Evolutionary conservation across 768 basidiomycete species (phyloP).

Genomic region (Agaricus sinodeliciosus): DNA sequence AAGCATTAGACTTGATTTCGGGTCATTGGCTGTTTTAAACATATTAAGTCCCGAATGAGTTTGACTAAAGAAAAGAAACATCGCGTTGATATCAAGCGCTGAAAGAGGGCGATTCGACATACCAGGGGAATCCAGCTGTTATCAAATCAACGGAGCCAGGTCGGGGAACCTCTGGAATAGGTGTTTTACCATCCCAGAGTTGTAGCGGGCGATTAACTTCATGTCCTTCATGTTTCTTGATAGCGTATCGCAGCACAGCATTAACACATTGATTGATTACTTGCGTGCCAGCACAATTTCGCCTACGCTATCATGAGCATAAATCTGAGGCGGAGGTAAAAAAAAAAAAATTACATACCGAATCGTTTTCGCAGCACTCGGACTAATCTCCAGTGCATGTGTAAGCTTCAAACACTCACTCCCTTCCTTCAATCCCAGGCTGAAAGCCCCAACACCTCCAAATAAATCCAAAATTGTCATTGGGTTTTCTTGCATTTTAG

Average conservation of each 20-base stretch:
- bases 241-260: conserved; percentile 46
- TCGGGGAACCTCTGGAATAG: conserved; percentile 39
- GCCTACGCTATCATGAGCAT: conserved; percentile 23
- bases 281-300: conserved; percentile 42
- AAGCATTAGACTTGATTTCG: conserved; percentile 63
- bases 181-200: conserved; percentile 27
- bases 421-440: conserved; percentile 46
- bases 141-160: conserved; percentile 56
- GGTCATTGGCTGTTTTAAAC: conserved; percentile 60
- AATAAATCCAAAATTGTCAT: conserved; percentile 38
- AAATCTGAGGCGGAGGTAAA: background rate
- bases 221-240: conserved; percentile 44
- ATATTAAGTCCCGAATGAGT: conserved; percentile 70
- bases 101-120: background rate
- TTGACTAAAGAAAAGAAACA: conserved; percentile 44
- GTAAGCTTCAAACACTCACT: conserved; percentile 50
- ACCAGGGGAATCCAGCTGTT: conserved; percentile 76
- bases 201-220: conserved; percentile 32
- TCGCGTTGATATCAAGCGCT: too few species aligned
- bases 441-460: conserved; percentile 57
- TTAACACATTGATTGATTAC: conserved; percentile 75
- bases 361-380: conserved; percentile 65
- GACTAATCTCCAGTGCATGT: conserved; percentile 67
- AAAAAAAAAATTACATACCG: conserved; percentile 35
- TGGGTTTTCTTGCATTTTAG: conserved; percentile 17